These are phyloP conservation scores for Chlorella sorokiniana DNA, from an alignment of 139 green algal genomes.

Conservation along the genomic window DNA sequence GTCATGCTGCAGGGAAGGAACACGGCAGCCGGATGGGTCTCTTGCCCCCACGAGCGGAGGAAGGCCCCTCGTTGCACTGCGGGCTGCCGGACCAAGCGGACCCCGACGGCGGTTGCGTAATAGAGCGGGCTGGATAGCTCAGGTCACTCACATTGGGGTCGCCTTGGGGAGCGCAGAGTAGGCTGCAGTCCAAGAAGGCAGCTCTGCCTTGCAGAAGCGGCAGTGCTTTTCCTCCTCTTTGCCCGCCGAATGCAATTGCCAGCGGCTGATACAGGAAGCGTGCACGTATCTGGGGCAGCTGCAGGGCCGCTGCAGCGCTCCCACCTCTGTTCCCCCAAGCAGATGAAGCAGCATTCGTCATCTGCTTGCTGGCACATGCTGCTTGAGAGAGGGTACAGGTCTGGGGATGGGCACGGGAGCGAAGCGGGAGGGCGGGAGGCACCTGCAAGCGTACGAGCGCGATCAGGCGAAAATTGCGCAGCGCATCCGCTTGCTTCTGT, in stretches of 20 bases:
- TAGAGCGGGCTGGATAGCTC: not conserved
- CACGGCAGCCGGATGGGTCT: too few species aligned
- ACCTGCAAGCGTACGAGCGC: too few species aligned
- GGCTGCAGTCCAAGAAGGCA: slow-evolving; percentile 46
- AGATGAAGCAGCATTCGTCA: not conserved
- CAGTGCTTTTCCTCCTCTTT: not conserved
- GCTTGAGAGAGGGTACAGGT: not conserved
- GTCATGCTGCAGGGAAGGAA: slow-evolving; percentile 9
- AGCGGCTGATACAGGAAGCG: not conserved
- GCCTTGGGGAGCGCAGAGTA: not conserved
- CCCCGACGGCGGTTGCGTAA: too few species aligned
- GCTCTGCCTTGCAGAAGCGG: slow-evolving; percentile 40
- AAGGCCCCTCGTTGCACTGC: too few species aligned
- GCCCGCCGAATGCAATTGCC: not conserved
- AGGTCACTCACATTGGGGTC: not conserved
- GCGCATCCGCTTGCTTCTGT: too few species aligned
- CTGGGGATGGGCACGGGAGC: not conserved
- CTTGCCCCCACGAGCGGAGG: too few species aligned
- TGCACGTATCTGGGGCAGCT: not conserved
- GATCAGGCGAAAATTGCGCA: too few species aligned
- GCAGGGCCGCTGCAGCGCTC: not conserved
- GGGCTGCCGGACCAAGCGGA: too few species aligned
- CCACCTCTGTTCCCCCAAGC: not conserved
- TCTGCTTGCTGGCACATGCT: not conserved
- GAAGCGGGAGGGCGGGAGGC: too few species aligned